Conservation (phyloP, 2,329 filamentous ascomycete genomes). For the Pseudopithomyces chartarum region DNA sequence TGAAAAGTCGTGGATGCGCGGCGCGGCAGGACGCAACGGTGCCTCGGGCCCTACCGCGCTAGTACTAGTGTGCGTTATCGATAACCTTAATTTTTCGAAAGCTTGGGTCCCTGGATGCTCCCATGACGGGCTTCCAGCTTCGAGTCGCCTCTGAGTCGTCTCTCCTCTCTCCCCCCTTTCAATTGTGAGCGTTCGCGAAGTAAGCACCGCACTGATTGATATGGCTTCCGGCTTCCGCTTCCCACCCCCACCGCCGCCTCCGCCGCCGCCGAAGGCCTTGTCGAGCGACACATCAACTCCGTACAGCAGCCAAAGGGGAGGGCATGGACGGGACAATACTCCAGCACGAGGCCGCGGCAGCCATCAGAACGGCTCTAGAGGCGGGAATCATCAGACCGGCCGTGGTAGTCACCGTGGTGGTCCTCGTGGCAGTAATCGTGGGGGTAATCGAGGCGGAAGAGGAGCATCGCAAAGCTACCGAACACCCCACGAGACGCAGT, state of each 20-base stretch:
- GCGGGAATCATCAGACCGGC: constrained; percentile 16
- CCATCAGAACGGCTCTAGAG: constrained; percentile 20
- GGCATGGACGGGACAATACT: constrained; percentile 26
- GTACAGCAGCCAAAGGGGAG: constrained; percentile 38
- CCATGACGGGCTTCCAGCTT: neutral
- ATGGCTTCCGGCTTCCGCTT: constrained; percentile 49
- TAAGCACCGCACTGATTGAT: neutral
- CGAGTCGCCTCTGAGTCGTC: too few species aligned
- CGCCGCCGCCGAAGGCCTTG: constrained; percentile 41
- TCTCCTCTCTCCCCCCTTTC: too few species aligned
- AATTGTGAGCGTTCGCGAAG: too few species aligned
- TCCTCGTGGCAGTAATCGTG: too few species aligned
- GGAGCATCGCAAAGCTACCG: constrained; percentile 17
- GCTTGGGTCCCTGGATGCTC: neutral
- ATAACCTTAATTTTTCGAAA: constrained; percentile 15
- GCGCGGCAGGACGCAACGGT: constrained; percentile 1
- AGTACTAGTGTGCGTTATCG: constrained; percentile 10
- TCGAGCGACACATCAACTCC: constrained; percentile 29
- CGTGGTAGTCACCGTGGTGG: neutral
- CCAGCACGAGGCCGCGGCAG: constrained; percentile 27
- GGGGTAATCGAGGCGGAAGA: constrained; percentile 16
- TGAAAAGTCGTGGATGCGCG: constrained; percentile 10
- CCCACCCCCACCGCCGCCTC: constrained; percentile 56
- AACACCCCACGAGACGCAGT: constrained; percentile 10
- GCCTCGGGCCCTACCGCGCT: constrained; percentile 7